A percentile compares a stretch with the other conserved stretches of the same genome.
phyloP scores from a whole-genome alignment of 441 rosid genomes.

The Flueggea neowawraea region DNA sequence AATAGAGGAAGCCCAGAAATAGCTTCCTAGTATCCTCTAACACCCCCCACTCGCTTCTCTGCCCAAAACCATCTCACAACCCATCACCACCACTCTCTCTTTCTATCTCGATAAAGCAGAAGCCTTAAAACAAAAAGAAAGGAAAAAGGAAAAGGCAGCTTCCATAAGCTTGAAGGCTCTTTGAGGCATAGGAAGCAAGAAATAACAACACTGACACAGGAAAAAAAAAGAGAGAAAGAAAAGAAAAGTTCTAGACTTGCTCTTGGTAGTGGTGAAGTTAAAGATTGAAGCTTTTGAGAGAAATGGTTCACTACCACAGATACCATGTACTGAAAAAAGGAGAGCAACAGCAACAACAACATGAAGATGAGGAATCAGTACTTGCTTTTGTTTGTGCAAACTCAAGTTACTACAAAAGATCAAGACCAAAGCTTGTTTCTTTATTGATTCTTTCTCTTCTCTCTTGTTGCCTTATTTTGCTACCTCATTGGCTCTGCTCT shows the following conservation, averaged over 20 bases:
- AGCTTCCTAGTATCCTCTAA: too few relatives aligned
- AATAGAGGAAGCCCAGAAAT: too few relatives aligned
- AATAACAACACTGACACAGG: too few relatives aligned
- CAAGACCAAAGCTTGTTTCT: conserved; percentile 56
- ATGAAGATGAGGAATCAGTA: conserved; percentile 34
- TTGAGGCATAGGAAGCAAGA: too few relatives aligned
- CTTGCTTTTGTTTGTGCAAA: conserved; percentile 24
- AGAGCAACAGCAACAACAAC: conserved; percentile 13
- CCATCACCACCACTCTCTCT: too few relatives aligned
- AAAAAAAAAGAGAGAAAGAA: conserved; percentile 3
- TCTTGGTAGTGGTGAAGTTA: too few relatives aligned
- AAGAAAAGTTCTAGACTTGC: conserved; percentile 8
- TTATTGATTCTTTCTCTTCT: conserved; percentile 59
- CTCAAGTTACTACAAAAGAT: conserved; percentile 29
- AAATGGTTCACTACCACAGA: conserved; percentile 22
- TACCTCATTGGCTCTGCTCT: conserved; percentile 45
- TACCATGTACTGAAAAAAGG: conserved; percentile 19
- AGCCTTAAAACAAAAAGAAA: too few relatives aligned
- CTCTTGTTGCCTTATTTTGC: conserved; percentile 55
- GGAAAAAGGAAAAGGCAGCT: too few relatives aligned
- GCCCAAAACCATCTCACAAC: too few relatives aligned
- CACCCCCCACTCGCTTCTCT: too few relatives aligned
- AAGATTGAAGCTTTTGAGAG: background rate
- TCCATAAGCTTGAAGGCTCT: too few relatives aligned
- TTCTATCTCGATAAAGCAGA: too few relatives aligned